Conservation (phyloP, 208 protist genomes). For the Leishmania martiniquensis region DNA sequence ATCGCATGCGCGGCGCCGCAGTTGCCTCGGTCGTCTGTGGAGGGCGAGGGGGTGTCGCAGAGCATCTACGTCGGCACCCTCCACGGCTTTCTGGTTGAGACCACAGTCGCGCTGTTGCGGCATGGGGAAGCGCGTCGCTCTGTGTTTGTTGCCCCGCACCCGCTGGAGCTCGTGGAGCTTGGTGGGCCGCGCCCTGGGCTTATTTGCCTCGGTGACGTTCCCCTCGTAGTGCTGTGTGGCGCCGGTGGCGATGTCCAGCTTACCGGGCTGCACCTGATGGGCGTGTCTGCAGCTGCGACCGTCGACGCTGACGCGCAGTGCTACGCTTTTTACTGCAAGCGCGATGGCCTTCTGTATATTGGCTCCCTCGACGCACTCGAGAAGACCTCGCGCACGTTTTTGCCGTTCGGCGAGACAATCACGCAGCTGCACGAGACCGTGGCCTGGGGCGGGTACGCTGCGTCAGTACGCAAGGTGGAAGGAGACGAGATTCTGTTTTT, state of each 20-base stretch:
- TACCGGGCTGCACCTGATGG: conserved; percentile 24
- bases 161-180: conserved; percentile 49
- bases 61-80: conserved; percentile 29
- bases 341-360: conserved; percentile 30
- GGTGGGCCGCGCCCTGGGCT: conserved; percentile 39
- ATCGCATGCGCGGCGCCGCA: conserved; percentile 22
- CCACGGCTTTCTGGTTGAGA: conserved; percentile 37
- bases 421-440: conserved; percentile 59
- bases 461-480: conserved; percentile 55
- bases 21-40: neutral
- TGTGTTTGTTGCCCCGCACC: conserved; percentile 41
- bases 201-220: conserved; percentile 64
- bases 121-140: conserved; percentile 20
- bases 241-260: conserved; percentile 12
- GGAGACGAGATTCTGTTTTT: conserved; percentile 68
- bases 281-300: conserved; percentile 24
- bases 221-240: conserved; percentile 60
- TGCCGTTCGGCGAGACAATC: conserved; percentile 59
- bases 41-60: neutral
- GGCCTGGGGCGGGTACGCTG: conserved; percentile 58
- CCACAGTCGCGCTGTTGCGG: conserved; percentile 16
- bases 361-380: conserved; percentile 46
- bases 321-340: conserved; percentile 31
- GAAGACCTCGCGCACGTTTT: conserved; percentile 54
- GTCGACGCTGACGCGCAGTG: conserved; percentile 27